A percentile compares a stretch with the other conserved stretches of the same genome.
Evolutionary conservation across 2,329 filamentous ascomycete species (phyloP).

Genomic region (Dryadomyces quercivorus): DNA sequence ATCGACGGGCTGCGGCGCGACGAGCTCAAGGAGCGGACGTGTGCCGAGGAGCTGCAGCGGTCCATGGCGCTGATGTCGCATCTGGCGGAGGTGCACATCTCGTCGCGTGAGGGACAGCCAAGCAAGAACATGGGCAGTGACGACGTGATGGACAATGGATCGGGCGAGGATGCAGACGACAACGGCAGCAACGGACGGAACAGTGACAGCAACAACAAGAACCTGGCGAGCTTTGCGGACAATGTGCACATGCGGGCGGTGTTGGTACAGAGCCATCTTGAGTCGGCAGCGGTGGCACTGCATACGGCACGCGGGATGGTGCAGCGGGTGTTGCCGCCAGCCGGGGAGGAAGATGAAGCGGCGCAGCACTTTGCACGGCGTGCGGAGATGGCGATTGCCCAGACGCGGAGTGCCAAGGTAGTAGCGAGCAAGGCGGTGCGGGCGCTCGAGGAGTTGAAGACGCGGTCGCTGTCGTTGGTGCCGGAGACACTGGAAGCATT

Average conservation of each 20-base stretch:
- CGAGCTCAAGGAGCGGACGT: slow-evolving; percentile 74
- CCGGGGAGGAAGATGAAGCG: slow-evolving; percentile 53
- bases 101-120: slow-evolving; percentile 13
- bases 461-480: slow-evolving; percentile 60
- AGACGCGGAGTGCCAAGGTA: slow-evolving; percentile 75
- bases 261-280: slow-evolving; percentile 70
- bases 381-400: slow-evolving; percentile 57
- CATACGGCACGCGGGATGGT: slow-evolving; percentile 53
- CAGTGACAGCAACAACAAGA: slow-evolving; percentile 19
- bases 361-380: slow-evolving; percentile 56
- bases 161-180: slow-evolving; percentile 10
- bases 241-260: slow-evolving; percentile 66
- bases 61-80: slow-evolving; percentile 83
- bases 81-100: slow-evolving; percentile 68
- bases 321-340: slow-evolving; percentile 46
- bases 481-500: slow-evolving; percentile 58
- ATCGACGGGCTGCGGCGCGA: slow-evolving; percentile 75
- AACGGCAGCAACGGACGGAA: slow-evolving; percentile 5
- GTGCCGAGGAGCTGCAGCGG: slow-evolving; percentile 67
- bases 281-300: slow-evolving; percentile 60
- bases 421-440: slow-evolving; percentile 67
- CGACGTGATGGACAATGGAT: background rate
- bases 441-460: slow-evolving; percentile 64
- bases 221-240: slow-evolving; percentile 62
- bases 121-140: background rate